Evolutionary conservation across 495 filamentous ascomycete genomes (phyloP).

Genomic region (Trichoderma virens): DNA sequence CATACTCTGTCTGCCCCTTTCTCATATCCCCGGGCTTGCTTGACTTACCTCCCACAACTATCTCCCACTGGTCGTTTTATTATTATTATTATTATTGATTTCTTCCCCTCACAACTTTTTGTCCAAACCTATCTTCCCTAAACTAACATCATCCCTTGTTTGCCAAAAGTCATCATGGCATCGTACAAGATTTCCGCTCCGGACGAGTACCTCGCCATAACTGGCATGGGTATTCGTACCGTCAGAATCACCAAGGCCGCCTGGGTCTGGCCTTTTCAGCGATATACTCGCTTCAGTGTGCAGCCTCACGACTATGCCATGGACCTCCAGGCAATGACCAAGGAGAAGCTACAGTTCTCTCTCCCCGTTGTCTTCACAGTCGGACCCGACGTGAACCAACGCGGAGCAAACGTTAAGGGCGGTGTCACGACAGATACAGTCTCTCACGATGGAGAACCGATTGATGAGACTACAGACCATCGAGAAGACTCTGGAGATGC

Average conservation of each 20-base stretch:
- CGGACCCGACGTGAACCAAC: constrained; percentile 59
- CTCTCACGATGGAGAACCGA: constrained; percentile 12
- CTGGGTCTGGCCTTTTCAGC: constrained; percentile 60
- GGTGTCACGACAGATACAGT: background rate
- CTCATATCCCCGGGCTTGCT: too few species aligned
- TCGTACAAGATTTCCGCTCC: constrained; percentile 40
- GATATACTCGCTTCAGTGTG: constrained; percentile 46
- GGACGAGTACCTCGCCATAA: constrained; percentile 70
- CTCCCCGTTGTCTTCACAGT: constrained; percentile 81
- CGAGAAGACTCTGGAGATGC: constrained; percentile 23
- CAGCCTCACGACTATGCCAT: constrained; percentile 72
- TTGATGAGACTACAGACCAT: constrained; percentile 16
- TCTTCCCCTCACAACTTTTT: background rate
- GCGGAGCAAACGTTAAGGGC: constrained; percentile 30
- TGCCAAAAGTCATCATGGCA: constrained; percentile 20
- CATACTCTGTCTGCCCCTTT: too few species aligned
- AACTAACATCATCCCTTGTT: background rate
- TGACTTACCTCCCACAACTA: too few species aligned
- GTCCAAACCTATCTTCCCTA: background rate
- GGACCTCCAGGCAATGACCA: constrained; percentile 73
- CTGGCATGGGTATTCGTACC: constrained; percentile 62
- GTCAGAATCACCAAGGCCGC: constrained; percentile 68
- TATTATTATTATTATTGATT: background rate
- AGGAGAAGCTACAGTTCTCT: constrained; percentile 71
- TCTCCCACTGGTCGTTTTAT: too few species aligned